phyloP scores from a whole-genome alignment of 176 grass and related monocot species.

The Oryza meyeriana region DNA sequence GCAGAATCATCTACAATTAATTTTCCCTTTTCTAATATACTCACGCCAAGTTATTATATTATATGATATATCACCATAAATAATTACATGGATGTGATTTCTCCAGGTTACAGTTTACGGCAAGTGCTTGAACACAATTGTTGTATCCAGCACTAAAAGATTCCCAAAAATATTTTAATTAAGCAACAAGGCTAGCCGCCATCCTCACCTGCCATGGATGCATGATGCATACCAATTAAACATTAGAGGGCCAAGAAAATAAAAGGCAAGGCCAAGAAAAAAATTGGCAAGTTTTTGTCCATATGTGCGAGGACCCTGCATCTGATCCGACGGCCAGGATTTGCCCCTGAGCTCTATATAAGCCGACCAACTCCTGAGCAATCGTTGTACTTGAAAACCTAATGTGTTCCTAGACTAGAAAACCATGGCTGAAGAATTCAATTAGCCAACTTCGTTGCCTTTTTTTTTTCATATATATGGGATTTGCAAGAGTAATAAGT shows the following conservation, averaged over 20 bases:
- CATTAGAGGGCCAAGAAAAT: not conserved
- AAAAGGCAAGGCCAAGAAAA: not conserved
- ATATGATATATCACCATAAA: too few species aligned
- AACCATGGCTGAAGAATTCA: too few species aligned
- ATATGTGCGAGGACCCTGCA: not conserved
- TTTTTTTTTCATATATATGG: too few species aligned
- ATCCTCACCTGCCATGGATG: constrained; percentile 20
- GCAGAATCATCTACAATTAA: too few species aligned
- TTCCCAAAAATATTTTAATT: constrained; percentile 36
- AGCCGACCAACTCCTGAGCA: constrained; percentile 10
- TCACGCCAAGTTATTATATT: not conserved
- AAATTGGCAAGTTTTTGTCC: constrained; percentile 14
- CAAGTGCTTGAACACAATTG: constrained; percentile 19
- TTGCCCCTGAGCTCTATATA: constrained; percentile 49
- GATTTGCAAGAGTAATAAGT: too few species aligned
- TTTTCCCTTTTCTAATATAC: too few species aligned
- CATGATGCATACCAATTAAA: constrained; percentile 19
- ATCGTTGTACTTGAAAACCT: not conserved
- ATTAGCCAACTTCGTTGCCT: too few species aligned
- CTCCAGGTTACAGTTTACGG: not conserved
- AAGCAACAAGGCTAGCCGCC: constrained; percentile 38
- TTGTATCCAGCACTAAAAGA: constrained; percentile 31
- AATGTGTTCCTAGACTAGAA: too few species aligned
- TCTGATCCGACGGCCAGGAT: constrained; percentile 45
- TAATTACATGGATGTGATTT: not conserved